phyloP scores from a whole-genome alignment of 129 eudicot species.

The Oenanthe sinensis region DNA sequence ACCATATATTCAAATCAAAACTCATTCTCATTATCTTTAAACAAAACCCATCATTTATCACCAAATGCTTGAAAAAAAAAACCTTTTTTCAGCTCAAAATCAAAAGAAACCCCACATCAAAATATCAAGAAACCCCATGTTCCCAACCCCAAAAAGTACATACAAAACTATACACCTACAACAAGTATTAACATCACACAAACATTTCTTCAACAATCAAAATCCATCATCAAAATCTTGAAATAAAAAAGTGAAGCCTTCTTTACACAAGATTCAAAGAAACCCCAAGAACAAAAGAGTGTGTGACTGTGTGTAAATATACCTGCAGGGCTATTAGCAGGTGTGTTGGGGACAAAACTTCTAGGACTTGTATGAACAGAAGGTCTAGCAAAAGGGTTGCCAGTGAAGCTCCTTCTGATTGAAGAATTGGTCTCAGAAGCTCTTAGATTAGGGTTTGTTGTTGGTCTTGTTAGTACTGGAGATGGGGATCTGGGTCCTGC shows the following conservation, averaged over 20 bases:
- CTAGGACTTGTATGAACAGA: slow-evolving; percentile 39
- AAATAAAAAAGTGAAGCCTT: not conserved
- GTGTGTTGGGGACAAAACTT: slow-evolving; percentile 35
- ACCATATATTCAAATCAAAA: not conserved
- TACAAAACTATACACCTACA: not conserved
- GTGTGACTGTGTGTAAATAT: not conserved
- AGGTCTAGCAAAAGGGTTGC: slow-evolving; percentile 47
- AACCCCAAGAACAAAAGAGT: not conserved
- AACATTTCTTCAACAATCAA: not conserved
- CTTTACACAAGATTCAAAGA: not conserved
- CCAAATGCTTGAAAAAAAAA: not conserved
- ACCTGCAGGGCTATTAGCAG: slow-evolving; percentile 88
- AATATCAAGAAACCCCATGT: not conserved
- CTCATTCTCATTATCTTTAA: not conserved
- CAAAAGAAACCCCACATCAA: not conserved
- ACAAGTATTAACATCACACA: not conserved
- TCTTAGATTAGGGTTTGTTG: slow-evolving; percentile 26
- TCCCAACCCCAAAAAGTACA: not conserved
- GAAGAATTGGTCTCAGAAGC: slow-evolving; percentile 31
- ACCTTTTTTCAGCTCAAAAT: not conserved
- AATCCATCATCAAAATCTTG: slow-evolving; percentile 1
- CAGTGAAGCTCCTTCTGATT: slow-evolving; percentile 53
- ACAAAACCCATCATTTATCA: not conserved
- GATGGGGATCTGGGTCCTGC: slow-evolving; percentile 58
- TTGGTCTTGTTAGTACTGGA: slow-evolving; percentile 46